These are phyloP conservation scores for Zygnema cylindricum DNA, from an alignment of 139 green algal genomes.

Conservation along the genomic window DNA sequence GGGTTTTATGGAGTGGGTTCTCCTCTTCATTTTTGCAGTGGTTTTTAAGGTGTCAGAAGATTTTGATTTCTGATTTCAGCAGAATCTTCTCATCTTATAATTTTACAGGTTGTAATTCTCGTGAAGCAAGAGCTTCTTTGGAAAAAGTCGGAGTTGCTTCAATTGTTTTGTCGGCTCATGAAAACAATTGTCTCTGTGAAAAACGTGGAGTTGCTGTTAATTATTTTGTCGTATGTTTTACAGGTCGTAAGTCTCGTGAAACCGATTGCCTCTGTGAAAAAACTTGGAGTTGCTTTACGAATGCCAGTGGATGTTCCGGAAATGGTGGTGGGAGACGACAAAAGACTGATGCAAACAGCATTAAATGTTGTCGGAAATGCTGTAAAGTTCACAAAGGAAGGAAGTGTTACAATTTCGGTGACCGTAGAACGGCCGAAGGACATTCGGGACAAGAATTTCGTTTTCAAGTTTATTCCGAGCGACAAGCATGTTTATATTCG, in stretches of 20 bases:
- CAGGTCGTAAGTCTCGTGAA: conserved; percentile 49
- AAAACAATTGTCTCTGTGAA: no score
- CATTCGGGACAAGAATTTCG: conserved; percentile 49
- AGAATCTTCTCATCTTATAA: no score
- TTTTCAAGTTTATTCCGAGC: conserved; percentile 25
- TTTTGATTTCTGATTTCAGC: no score
- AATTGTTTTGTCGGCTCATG: no score
- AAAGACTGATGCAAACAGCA: conserved; percentile 57
- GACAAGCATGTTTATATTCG: conserved; percentile 46
- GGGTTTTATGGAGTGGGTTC: no score
- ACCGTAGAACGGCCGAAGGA: conserved; percentile 46
- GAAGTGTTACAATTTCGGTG: conserved; percentile 46
- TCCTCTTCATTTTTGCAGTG: no score
- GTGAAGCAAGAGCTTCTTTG: no score
- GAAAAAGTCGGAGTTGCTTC: no score
- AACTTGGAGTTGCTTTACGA: conserved; percentile 35
- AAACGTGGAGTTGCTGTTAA: no score
- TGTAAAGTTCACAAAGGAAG: conserved; percentile 64
- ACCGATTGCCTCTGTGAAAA: conserved; percentile 60
- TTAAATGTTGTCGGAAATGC: conserved; percentile 64
- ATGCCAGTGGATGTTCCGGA: conserved; percentile 49
- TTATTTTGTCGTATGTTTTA: no score
- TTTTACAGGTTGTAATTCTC: no score
- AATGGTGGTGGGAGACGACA: conserved; percentile 47
- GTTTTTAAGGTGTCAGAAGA: no score